Percentiles rank a stretch among this genome's conserved stretches.
These are phyloP conservation scores for Plantago ovata DNA, from an alignment of 257 asterid species.

Conservation along the genomic window DNA sequence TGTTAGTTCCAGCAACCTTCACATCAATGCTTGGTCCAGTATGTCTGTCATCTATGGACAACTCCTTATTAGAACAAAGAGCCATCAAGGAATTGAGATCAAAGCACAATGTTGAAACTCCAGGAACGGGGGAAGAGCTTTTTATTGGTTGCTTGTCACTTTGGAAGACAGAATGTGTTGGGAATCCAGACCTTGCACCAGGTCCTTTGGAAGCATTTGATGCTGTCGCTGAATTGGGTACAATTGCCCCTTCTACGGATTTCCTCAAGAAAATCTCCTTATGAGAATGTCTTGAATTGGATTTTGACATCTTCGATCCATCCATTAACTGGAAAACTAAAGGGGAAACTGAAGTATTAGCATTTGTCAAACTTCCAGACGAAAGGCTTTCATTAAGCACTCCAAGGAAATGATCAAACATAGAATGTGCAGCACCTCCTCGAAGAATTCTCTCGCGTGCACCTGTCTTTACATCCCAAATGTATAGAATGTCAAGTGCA, in stretches of 20 bases:
- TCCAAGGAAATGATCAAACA: conserved; percentile 80
- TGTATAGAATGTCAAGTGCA: conserved; percentile 65
- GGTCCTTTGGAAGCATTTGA: conserved; percentile 32
- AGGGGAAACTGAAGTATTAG: conserved; percentile 84
- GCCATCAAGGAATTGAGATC: conserved; percentile 80
- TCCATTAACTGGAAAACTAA: conserved; percentile 54
- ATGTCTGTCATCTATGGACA: conserved; percentile 27
- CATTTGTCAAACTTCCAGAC: conserved; percentile 34
- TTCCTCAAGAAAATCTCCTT: conserved; percentile 34
- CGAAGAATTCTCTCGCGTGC: conserved; percentile 93
- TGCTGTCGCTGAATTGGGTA: conserved; percentile 24
- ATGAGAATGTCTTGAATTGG: conserved; percentile 32
- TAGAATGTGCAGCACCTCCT: conserved; percentile 91
- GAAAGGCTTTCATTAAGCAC: conserved; percentile 37
- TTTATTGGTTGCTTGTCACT: conserved; percentile 58
- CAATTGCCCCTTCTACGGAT: conserved; percentile 25
- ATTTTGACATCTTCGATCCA: conserved; percentile 42
- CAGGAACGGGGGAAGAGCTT: conserved; percentile 91
- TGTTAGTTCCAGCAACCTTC: conserved; percentile 36
- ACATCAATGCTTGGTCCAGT: conserved; percentile 28
- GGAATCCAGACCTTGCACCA: conserved; percentile 29
- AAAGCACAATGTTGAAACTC: conserved; percentile 70
- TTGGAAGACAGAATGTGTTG: conserved; percentile 37
- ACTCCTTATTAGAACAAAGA: conserved; percentile 52
- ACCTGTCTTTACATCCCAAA: conserved; percentile 97